Percentiles rank a stretch among this genome's conserved stretches.
These are phyloP conservation scores for Nelumbo lutea DNA, from an alignment of 164 flowering plant species.

Conservation along the genomic window DNA sequence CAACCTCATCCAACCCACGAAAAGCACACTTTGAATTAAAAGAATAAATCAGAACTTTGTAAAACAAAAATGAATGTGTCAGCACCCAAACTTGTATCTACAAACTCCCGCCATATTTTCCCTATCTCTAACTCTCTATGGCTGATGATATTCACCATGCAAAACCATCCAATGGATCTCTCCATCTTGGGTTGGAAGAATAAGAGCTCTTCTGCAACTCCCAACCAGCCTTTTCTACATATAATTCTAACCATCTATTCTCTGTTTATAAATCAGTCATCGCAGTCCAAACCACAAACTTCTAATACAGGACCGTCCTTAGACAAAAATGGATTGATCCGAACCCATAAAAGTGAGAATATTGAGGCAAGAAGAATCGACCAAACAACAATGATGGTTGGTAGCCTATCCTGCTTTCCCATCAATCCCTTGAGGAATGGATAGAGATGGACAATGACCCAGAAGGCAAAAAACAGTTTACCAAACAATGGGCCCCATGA, in stretches of 20 bases:
- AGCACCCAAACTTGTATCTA: conserved; percentile 19
- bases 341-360: conserved; percentile 65
- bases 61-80: conserved; percentile 16
- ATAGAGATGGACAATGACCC: conserved; percentile 79
- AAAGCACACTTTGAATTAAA: conserved; percentile 21
- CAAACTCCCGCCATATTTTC: conserved; percentile 9
- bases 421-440: conserved; percentile 77
- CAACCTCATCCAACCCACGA: conserved; percentile 20
- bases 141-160: neutral
- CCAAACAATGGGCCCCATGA: conserved; percentile 82
- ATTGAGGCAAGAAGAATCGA: conserved; percentile 66
- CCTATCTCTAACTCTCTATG: neutral
- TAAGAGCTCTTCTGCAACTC: conserved; percentile 10
- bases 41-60: conserved; percentile 26
- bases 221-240: conserved; percentile 7
- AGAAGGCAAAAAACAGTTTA: conserved; percentile 61
- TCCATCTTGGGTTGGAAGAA: conserved; percentile 8
- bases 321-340: conserved; percentile 54
- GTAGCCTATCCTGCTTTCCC: conserved; percentile 58
- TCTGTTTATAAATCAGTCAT: conserved; percentile 26
- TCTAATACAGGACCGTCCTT: conserved; percentile 49
- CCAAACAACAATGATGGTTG: conserved; percentile 72
- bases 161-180: neutral
- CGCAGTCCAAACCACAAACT: conserved; percentile 65
- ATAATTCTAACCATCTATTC: conserved; percentile 4